Conservation (phyloP, 1,139 yeast species). For the Diutina ranongensis region DNA sequence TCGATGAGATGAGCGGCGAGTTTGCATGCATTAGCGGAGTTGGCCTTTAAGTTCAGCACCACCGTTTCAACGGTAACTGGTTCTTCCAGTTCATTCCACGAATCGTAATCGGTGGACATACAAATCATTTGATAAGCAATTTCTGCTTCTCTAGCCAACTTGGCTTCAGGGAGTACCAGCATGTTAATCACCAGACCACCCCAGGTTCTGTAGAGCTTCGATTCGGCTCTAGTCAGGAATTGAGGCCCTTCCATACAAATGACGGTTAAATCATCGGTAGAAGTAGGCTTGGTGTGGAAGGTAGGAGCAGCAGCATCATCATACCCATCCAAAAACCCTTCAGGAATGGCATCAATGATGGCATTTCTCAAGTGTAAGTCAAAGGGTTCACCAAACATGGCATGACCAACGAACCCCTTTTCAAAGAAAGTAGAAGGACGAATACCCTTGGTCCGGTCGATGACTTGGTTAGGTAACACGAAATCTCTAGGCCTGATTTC, state of each 20-base stretch:
- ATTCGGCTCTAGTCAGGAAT: slow-evolving; percentile 95
- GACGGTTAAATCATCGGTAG: slow-evolving; percentile 65
- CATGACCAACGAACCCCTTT: slow-evolving; percentile 91
- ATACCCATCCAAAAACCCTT: slow-evolving; percentile 43
- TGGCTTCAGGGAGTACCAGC: slow-evolving; percentile 94
- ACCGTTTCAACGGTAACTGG: slow-evolving; percentile 97
- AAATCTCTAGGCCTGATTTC: slow-evolving; percentile 91
- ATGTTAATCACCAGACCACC: slow-evolving; percentile 94
- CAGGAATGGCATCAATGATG: slow-evolving; percentile 45
- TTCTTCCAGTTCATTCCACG: slow-evolving; percentile 92
- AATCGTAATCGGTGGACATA: slow-evolving; percentile 98
- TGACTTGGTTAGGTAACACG: slow-evolving; percentile 88
- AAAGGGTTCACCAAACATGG: slow-evolving; percentile 95
- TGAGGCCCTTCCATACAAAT: slow-evolving; percentile 99
- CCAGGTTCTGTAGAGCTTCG: slow-evolving; percentile 74
- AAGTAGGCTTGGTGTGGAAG: slow-evolving; percentile 43
- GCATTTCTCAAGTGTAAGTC: slow-evolving; percentile 61
- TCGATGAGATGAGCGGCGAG: slow-evolving; percentile 62
- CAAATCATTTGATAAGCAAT: slow-evolving; percentile 95
- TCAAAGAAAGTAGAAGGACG: slow-evolving; percentile 87
- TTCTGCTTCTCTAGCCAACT: slow-evolving; percentile 95
- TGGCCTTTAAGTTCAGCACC: slow-evolving; percentile 80
- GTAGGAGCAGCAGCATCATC: slow-evolving; percentile 23
- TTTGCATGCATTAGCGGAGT: slow-evolving; percentile 73
- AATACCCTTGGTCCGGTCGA: slow-evolving; percentile 93